Conservation (phyloP, 345 rosid genomes). For the Leavenworthia alabamica region DNA sequence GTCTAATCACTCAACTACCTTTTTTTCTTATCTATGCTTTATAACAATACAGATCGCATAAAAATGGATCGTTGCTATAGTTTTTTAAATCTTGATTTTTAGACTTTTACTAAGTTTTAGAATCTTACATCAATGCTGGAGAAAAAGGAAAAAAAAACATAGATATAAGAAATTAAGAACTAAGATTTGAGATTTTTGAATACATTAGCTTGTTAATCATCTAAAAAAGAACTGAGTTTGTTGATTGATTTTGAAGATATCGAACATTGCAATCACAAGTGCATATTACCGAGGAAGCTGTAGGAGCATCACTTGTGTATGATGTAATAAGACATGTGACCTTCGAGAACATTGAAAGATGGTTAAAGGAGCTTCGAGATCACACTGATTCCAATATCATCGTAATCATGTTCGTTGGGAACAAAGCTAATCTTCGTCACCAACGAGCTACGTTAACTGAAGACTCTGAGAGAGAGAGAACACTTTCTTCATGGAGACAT, state of each 20-base stretch:
- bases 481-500: conserved; percentile 42
- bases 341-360: conserved; percentile 69
- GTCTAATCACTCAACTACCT: background rate
- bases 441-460: conserved; percentile 58
- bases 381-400: conserved; percentile 71
- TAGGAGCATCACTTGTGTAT: conserved; percentile 72
- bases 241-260: conserved; percentile 31
- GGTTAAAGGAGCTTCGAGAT: conserved; percentile 81
- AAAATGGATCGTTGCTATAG: background rate
- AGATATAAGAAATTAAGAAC: too few relatives aligned
- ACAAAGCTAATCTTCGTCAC: conserved; percentile 84
- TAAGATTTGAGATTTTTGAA: background rate
- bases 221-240: background rate
- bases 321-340: conserved; percentile 78
- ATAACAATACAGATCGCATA: background rate
- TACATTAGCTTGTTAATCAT: background rate
- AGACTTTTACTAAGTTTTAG: background rate
- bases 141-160: too few relatives aligned
- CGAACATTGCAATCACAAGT: conserved; percentile 86
- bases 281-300: conserved; percentile 83
- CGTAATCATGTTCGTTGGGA: conserved; percentile 81
- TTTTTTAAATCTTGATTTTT: background rate
- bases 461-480: conserved; percentile 60
- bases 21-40: background rate
- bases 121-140: background rate